Evolutionary conservation across 2,329 filamentous ascomycete species (phyloP).

Genomic region (Penicillium sp.): DNA sequence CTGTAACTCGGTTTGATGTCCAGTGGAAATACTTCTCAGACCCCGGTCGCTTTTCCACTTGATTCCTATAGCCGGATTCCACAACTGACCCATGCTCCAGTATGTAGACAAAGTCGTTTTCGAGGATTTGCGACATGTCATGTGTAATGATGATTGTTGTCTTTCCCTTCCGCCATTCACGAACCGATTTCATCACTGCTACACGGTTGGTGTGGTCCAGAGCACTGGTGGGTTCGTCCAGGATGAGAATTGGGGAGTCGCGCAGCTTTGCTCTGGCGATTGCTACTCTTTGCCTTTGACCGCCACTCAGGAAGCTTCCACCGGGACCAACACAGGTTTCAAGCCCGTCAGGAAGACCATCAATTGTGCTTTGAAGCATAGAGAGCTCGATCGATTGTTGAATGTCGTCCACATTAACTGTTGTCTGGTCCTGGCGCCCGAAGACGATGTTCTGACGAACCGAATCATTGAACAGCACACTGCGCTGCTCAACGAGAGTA

Average conservation of each 20-base stretch:
- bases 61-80: conserved; percentile 63
- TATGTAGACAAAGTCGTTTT: conserved; percentile 75
- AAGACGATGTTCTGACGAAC: conserved; percentile 75
- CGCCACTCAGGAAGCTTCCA: conserved; percentile 74
- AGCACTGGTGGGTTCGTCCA: conserved; percentile 86
- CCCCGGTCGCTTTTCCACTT: conserved; percentile 47
- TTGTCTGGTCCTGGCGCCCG: conserved; percentile 54
- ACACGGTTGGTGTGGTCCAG: conserved; percentile 70
- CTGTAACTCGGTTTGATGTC: neutral
- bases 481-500: conserved; percentile 78
- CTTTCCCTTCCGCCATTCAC: conserved; percentile 72
- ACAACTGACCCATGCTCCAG: conserved; percentile 67
- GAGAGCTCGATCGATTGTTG: conserved; percentile 63
- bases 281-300: conserved; percentile 77
- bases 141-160: conserved; percentile 95
- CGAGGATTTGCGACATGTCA: conserved; percentile 71
- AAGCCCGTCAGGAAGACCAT: conserved; percentile 64
- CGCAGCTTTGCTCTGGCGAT: conserved; percentile 74
- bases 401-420: conserved; percentile 56
- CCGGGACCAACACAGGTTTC: conserved; percentile 68
- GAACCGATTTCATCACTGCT: conserved; percentile 70
- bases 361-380: conserved; percentile 65
- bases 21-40: conserved; percentile 21
- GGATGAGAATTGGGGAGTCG: conserved; percentile 73
- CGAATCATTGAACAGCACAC: conserved; percentile 75